These are phyloP conservation scores for Penstemon newberryi DNA, from an alignment of 257 asterid species.

Conservation along the genomic window DNA sequence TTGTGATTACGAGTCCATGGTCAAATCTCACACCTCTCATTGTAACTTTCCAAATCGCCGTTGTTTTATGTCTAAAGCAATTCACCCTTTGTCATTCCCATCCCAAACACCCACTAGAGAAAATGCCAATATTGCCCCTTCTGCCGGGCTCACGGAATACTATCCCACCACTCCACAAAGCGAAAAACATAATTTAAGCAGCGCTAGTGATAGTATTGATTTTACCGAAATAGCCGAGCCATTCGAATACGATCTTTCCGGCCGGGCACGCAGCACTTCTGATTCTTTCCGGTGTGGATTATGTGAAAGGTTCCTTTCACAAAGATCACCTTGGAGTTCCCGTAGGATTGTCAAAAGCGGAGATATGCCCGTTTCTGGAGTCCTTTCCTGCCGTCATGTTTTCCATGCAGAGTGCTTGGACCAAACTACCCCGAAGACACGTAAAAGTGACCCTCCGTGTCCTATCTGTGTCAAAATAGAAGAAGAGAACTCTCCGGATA, in stretches of 20 bases:
- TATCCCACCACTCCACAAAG: conserved; percentile 52
- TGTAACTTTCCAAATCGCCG: conserved; percentile 65
- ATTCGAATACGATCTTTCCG: conserved; percentile 44
- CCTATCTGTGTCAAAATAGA: conserved; percentile 71
- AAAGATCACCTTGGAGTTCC: conserved; percentile 93
- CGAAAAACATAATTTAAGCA: conserved; percentile 61
- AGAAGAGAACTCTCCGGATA: conserved; percentile 66
- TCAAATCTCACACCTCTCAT: conserved; percentile 66
- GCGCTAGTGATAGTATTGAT: conserved; percentile 75
- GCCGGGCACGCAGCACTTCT: conserved; percentile 44
- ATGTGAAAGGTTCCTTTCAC: conserved; percentile 87
- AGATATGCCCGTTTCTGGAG: conserved; percentile 93
- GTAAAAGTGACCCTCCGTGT: conserved; percentile 85
- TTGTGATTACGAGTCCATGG: conserved; percentile 61
- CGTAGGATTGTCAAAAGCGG: conserved; percentile 77
- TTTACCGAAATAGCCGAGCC: conserved; percentile 61
- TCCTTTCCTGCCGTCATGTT: conserved; percentile 86
- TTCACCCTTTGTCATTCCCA: conserved; percentile 80
- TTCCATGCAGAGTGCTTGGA: conserved; percentile 98
- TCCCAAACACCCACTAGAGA: conserved; percentile 51
- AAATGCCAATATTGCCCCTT: conserved; percentile 24
- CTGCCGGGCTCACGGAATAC: conserved; percentile 37
- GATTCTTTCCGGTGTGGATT: conserved; percentile 71
- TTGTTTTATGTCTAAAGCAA: conserved; percentile 88
- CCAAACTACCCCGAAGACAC: conserved; percentile 79